Conservation (phyloP, 192 early-diverging fungal genomes). For the Backusella macrospora region DNA sequence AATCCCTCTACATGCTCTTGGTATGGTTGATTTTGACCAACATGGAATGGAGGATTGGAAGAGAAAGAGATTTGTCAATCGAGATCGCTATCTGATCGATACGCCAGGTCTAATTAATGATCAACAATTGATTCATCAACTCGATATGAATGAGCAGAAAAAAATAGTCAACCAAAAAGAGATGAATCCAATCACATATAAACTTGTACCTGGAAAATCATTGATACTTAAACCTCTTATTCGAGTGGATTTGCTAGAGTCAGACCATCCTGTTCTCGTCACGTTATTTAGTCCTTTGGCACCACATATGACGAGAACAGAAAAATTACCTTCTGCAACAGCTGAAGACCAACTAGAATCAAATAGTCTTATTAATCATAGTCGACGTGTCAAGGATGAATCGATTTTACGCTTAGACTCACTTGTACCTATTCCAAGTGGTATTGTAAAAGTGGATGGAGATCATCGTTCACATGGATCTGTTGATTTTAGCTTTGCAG, state of each 20-base stretch:
- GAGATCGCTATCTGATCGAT: constrained; percentile 51
- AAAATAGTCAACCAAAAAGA: constrained; percentile 44
- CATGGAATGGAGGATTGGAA: constrained; percentile 41
- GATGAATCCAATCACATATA: constrained; percentile 58
- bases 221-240: constrained; percentile 61
- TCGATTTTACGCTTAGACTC: constrained; percentile 39
- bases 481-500: constrained; percentile 61
- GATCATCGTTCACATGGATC: constrained; percentile 47
- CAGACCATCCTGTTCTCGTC: constrained; percentile 48
- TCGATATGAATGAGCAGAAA: constrained; percentile 57
- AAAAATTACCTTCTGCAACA: constrained; percentile 42
- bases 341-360: constrained; percentile 32
- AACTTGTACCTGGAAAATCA: constrained; percentile 53
- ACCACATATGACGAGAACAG: constrained; percentile 61
- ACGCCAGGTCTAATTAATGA: constrained; percentile 68
- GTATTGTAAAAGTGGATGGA: constrained; percentile 46
- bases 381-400: constrained; percentile 38
- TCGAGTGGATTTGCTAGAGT: constrained; percentile 59
- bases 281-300: constrained; percentile 58
- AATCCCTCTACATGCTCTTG: constrained; percentile 60
- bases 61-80: constrained; percentile 12
- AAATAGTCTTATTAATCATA: background rate
- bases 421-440: constrained; percentile 38
- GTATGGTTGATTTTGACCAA: constrained; percentile 42
- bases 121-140: constrained; percentile 50